Base-by-base conservation (phyloP, 768 basidiomycete genomes). In the Phlebiopsis flavidoalba region DNA sequence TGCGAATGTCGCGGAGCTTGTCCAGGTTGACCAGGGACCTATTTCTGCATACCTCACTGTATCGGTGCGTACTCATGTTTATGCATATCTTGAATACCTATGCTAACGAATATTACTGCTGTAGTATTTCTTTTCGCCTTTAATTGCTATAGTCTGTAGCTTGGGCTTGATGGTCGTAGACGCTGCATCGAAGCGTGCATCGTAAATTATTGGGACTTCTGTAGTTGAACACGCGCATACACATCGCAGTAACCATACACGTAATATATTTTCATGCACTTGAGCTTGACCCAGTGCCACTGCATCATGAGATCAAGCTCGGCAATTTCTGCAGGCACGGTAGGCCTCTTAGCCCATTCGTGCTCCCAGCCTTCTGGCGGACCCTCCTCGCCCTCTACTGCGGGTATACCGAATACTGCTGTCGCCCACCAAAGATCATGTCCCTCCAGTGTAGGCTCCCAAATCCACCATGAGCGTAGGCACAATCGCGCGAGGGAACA, bases 401-500 rank as follows among this genome's bases (percentile, higher is more conserved):
- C 79, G 7, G 87, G 85, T 45, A 86, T 67, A 0, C 79, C 88
- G 69, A 89, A 88, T 14, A 90, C 81, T 3, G 77, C 87, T 15
- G 88, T 86, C 17, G 83, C 81, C 33, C 88, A 67, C 88, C 86
- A 89, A 8, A 76, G 70, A 62, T 82, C 79, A 1, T 8, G 7
- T 4, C 52, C 52, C 26, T 64, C 61, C 3, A 73, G 74, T 4
- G 73, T 69, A n/a, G 70, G 66, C 17, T 70, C 69, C n/a, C 60
- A 85, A 79, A 46, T 78, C 75, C 1, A 77, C 83, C 53, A 81
- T 62, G 49, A 90, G 76, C 45, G 85, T 86, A 5, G 88, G 88
- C 60, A 89, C 69, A n/a, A 88, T 80, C 37, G 87, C 84, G 21
- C 87, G 76, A 2, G 88, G 78, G 36, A 81, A 82, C 63, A 90